These are phyloP conservation scores for Fraxinus pennsylvanica DNA, from an alignment of 257 asterid species.

Conservation along the genomic window DNA sequence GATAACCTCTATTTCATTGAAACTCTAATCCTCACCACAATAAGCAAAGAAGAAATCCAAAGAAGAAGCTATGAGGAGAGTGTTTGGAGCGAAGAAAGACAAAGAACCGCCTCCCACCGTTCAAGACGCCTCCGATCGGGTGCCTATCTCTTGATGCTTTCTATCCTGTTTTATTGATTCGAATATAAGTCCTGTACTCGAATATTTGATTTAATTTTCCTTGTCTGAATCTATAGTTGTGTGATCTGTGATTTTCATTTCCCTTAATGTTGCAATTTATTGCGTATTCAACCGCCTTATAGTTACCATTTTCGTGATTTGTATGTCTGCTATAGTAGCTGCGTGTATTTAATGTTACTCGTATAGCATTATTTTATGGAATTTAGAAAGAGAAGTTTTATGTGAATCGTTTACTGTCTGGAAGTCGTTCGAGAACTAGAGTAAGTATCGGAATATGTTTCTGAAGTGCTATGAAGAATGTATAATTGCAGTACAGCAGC, in stretches of 20 bases:
- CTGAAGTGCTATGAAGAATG: not conserved
- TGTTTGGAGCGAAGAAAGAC: slow-evolving; percentile 84
- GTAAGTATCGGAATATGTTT: not conserved
- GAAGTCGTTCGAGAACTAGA: not conserved
- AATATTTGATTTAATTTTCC: slow-evolving; percentile 5
- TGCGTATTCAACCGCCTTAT: not conserved
- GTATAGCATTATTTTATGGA: not conserved
- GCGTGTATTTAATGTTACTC: not conserved
- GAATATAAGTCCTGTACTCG: not conserved
- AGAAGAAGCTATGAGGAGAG: slow-evolving; percentile 66
- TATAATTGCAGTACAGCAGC: not conserved
- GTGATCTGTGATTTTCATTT: not conserved
- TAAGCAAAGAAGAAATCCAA: not conserved
- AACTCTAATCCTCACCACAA: slow-evolving; percentile 21
- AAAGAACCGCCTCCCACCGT: slow-evolving; percentile 92
- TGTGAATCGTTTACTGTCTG: not conserved
- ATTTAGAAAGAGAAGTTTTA: not conserved
- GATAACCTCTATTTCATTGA: not conserved
- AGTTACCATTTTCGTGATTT: not conserved
- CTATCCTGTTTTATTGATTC: not conserved
- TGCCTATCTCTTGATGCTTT: slow-evolving; percentile 19
- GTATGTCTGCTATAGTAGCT: not conserved
- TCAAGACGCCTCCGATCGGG: slow-evolving; percentile 92
- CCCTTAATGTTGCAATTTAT: not conserved
- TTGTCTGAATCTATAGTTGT: not conserved